These are phyloP conservation scores for Pseudocercospora vitis DNA, from an alignment of 2,329 filamentous ascomycete species.

Conservation along the genomic window DNA sequence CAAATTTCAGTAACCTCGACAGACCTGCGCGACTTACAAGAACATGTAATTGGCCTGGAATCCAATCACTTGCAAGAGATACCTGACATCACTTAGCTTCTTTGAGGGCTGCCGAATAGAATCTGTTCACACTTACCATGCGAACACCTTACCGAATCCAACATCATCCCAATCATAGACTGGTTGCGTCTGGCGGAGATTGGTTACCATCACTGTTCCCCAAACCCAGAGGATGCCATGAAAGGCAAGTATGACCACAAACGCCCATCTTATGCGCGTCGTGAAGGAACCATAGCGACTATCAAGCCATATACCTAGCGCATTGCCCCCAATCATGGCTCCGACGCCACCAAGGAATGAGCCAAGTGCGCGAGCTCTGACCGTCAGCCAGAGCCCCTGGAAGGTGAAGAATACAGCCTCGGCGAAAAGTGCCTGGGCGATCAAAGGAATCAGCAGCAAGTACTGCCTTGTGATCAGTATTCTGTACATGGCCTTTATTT, in stretches of 20 bases:
- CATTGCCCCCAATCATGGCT: slow-evolving; percentile 63
- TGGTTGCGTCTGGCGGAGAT: slow-evolving; percentile 57
- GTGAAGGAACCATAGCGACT: slow-evolving; percentile 55
- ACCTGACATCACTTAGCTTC: not conserved
- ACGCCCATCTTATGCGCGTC: slow-evolving; percentile 55
- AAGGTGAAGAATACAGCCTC: slow-evolving; percentile 72
- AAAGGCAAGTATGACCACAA: slow-evolving; percentile 54
- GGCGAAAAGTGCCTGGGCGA: slow-evolving; percentile 68
- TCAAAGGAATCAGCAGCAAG: slow-evolving; percentile 64
- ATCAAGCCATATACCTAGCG: slow-evolving; percentile 66
- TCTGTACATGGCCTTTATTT: slow-evolving; percentile 60
- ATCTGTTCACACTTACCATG: slow-evolving; percentile 54
- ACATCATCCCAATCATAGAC: slow-evolving; percentile 64
- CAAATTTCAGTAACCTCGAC: not conserved
- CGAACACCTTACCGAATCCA: slow-evolving; percentile 66
- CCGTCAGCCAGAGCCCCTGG: slow-evolving; percentile 63
- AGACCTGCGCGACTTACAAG: slow-evolving; percentile 40
- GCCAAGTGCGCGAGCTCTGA: slow-evolving; percentile 66
- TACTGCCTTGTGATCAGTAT: slow-evolving; percentile 63
- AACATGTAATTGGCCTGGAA: slow-evolving; percentile 75
- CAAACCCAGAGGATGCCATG: slow-evolving; percentile 73
- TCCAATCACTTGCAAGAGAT: slow-evolving; percentile 59
- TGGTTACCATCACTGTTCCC: slow-evolving; percentile 64
- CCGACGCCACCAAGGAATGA: slow-evolving; percentile 69
- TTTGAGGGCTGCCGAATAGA: not conserved